Base-by-base conservation (phyloP, 352 stramenopile genomes). In the Pythium chondricola region DNA sequence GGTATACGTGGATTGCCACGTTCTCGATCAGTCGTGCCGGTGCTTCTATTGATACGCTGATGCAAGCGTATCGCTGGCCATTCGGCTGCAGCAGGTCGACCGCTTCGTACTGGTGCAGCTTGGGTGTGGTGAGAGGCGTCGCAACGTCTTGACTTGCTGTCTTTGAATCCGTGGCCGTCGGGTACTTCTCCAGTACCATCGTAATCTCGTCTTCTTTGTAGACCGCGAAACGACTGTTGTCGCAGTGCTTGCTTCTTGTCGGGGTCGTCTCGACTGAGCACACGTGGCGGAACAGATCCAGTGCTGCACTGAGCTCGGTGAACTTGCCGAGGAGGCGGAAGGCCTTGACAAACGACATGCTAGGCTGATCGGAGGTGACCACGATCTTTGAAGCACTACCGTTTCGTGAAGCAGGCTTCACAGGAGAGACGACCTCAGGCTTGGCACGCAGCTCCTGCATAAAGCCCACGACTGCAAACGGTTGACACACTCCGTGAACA, bases 131-230 rank as follows among this genome's bases (percentile, higher is more conserved):
- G n/a, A n/a, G n/a, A n/a, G n/a, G n/a, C n/a, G n/a, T n/a, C n/a
- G n/a, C n/a, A n/a, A n/a, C n/a, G n/a, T n/a, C n/a, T n/a, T n/a
- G n/a, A n/a, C n/a, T n/a, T n/a, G n/a, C n/a, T n/a, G n/a, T n/a
- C n/a, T n/a, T n/a, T n/a, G n/a, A n/a, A 0, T 38, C 32, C 24
- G 14, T 25, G 5, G 16, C 30, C 21, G 53, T 47, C 29, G 78
- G 72, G 56, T 60, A 85, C 46, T 88, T 92, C 33, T 85, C 73
- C 22, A 92, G 57, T 0, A 56, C 62, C 81, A 92, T 86, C 2
- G 75, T 84, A 62, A 92, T 85, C 29, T 89, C 80, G 40, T 84
- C 75, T 39, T 92, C 80, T 39, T 92, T 92, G 65, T 88, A 92
- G 33, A 89, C 57, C 27, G 64, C 73, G 20, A 92, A 92, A 10